A percentile compares a stretch with the other conserved stretches of the same genome.
phyloP scores from a whole-genome alignment of 192 early-diverging fungal genomes.

The Coemansia biformis region DNA sequence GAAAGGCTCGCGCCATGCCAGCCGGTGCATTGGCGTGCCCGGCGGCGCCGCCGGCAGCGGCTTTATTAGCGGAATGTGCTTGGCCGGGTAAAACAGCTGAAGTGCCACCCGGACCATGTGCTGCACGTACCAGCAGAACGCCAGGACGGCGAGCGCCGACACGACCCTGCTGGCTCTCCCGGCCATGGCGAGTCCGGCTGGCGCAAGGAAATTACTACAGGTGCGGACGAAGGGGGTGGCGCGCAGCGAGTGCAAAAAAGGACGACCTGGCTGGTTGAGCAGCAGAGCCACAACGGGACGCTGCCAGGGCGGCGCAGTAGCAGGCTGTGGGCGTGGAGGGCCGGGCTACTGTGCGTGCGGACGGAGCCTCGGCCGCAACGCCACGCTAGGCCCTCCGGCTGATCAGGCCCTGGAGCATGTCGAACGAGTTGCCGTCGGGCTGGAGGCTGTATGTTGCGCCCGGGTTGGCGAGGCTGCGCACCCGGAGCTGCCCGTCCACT shows the following conservation, averaged over 20 bases:
- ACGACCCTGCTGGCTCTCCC: constrained; percentile 24
- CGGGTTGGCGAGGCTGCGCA: constrained; percentile 55
- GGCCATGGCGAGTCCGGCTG: constrained; percentile 6
- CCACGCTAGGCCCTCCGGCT: constrained; percentile 49
- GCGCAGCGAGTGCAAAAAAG: too few relatives aligned
- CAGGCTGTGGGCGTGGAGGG: too few relatives aligned
- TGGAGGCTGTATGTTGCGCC: constrained; percentile 66
- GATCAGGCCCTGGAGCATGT: constrained; percentile 93
- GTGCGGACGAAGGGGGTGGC: too few relatives aligned
- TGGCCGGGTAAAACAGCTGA: constrained; percentile 39
- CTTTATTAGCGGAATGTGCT: constrained; percentile 36
- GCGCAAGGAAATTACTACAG: too few relatives aligned
- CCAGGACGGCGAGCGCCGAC: constrained; percentile 14
- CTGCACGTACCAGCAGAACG: constrained; percentile 33
- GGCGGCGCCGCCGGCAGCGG: constrained; percentile 6
- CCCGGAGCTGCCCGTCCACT: constrained; percentile 68
- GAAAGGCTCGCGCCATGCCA: constrained; percentile 45
- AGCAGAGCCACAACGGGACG: too few relatives aligned
- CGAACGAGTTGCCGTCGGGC: constrained; percentile 96
- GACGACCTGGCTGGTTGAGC: too few relatives aligned
- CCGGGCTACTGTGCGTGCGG: too few relatives aligned
- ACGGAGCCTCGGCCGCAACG: too few relatives aligned
- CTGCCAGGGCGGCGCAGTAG: too few relatives aligned
- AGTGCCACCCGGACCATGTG: constrained; percentile 14
- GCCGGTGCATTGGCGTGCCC: constrained; percentile 6